Conservation (phyloP, 2,329 filamentous ascomycete species). For the Beauveria pseudobassiana region DNA sequence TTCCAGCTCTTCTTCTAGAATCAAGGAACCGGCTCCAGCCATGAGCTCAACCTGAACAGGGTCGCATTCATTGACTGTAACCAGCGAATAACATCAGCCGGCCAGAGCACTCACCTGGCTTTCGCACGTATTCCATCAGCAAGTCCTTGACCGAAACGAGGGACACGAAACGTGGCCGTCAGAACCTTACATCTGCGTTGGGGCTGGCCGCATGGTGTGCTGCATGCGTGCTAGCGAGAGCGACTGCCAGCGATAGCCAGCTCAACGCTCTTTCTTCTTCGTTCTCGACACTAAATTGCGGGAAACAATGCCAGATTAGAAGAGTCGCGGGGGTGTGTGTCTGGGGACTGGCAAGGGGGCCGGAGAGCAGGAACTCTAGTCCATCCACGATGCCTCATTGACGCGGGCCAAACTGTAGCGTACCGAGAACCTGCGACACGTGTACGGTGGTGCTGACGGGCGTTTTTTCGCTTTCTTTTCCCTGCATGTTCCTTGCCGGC, state of each 20-base stretch:
- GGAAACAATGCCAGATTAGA: slow-evolving; percentile 8
- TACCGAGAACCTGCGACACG: not conserved
- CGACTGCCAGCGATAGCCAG: not conserved
- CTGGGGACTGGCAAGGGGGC: not conserved
- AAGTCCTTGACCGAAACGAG: not conserved
- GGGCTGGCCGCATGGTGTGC: not conserved
- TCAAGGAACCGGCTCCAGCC: not conserved
- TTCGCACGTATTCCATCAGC: not conserved
- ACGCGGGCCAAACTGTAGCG: not conserved
- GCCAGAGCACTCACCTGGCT: not conserved
- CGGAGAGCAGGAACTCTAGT: not conserved
- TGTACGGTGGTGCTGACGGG: slow-evolving; percentile 1
- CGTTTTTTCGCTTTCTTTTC: not conserved
- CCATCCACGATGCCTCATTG: not conserved
- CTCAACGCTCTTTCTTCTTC: not conserved
- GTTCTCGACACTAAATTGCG: slow-evolving; percentile 3
- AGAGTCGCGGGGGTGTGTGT: not conserved
- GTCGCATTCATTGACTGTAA: not conserved
- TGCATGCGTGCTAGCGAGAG: not conserved
- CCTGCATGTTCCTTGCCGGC: not conserved
- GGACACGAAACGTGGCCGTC: not conserved
- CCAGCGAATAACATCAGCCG: not conserved
- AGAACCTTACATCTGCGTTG: not conserved
- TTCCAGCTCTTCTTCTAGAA: not conserved
- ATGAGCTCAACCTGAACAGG: not conserved